Base-by-base conservation (phyloP, 2,329 filamentous ascomycete species). In the Trichophyton schoenleinii region DNA sequence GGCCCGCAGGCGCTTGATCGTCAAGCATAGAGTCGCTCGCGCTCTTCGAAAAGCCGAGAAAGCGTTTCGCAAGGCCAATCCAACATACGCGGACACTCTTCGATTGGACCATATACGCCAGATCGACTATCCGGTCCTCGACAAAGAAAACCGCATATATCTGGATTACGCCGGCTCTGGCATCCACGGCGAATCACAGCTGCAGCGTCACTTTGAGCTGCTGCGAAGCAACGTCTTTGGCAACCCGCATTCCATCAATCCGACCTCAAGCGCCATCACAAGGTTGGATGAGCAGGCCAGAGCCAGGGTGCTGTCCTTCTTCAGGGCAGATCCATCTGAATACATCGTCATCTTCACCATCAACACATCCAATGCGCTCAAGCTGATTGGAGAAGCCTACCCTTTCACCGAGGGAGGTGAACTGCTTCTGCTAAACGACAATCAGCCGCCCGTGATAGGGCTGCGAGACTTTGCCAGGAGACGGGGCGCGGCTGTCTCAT, bases 281-380 rank as follows among this genome's bases (percentile, higher is more conserved):
- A 8, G 15, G 8, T 36, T 58, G 13, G 77, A 81, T 41, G 81
- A 86, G 64, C 74, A 78, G 25, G 75, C 84, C 7, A 77, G 83
- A 13, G 73, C 77, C 62, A 77, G 79, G 62, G 75, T 82, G 15
- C 76, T 86, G 11, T 69, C 70, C 2, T 85, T 85, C 69, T 79
- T 86, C 63, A 80, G 81, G 49, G 83, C 83, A 13, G 77, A 81
- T 65, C 79, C 83, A 1, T 74, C 76, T 38, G 75, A 84, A 59
- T 86, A 82, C 67, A 83, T 85, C 66, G 75, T 86, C 9, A 75
- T 86, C 18, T 87, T 86, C 67, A 79, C 82, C 25, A 76, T 81
- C 60, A 86, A 86, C 66, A 80, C 83, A 46, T 85, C 83, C 0
- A 81, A 82, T 3, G 83, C 79, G 15, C 79, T 85, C 66, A 86